Base-by-base conservation (phyloP, 495 filamentous ascomycete species). In the Talaromyces thailandensis region DNA sequence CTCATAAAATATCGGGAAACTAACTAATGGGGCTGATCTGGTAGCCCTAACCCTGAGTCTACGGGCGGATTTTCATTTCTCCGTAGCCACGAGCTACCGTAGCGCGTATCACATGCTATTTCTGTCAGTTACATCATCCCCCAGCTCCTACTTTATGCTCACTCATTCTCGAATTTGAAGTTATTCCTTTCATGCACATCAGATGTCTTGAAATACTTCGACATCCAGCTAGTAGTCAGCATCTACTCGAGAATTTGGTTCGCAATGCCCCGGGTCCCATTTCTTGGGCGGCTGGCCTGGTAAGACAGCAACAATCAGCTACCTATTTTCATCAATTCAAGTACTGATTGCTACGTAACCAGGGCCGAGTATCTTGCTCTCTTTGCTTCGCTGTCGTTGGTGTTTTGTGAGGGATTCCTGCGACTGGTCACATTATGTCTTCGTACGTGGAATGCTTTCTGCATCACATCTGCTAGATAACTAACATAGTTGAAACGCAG, bases 401-500 rank as follows among this genome's bases (percentile, higher is more conserved):
- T 97, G 48, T 78, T 86, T 52, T 78, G 96, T 43, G 94, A 98
- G 73, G 85, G 82, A 28, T 67, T 95, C 58, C 86, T 96, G 64
- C 83, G 93, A 62, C 73, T 96, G n/a, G 86, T 96, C 57, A 98
- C 94, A 2, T 85, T 96, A 57, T 89, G 89, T 58, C 82, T 98
- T 43, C 94, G 90, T 94, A 76, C 76, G 88, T 76, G 3, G 29
- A 43, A 29, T 23, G 12, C 24, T 8, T 43, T 18, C 2, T 53
- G 23, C 18, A 25, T 31, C 14, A 24, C 4, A 32, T n/a, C 4
- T 52, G 11, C 29, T 26, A 45, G n/a, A n/a, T 23, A 35, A 5
- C 50, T 51, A 62, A 68, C 26, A 66, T 69, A 48, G 75, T 58
- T 6, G 14, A 43, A 59, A 58, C 59, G 58, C 70, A 93, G 90